Conservation (phyloP, 495 filamentous ascomycete genomes). For the Penicillium antarcticum region DNA sequence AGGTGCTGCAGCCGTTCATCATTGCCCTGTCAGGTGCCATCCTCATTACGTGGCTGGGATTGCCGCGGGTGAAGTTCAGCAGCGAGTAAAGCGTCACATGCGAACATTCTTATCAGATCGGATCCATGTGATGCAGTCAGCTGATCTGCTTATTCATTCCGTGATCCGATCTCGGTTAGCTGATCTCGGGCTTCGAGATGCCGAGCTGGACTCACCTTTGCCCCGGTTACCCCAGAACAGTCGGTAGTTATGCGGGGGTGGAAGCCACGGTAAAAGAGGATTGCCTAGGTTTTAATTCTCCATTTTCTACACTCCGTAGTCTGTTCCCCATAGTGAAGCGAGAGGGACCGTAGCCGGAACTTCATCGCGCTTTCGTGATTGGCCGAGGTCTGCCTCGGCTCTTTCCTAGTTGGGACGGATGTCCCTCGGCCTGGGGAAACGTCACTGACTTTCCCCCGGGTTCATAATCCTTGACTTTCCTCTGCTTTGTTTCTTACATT, state of each 20-base stretch:
- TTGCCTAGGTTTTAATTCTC: too few relatives aligned
- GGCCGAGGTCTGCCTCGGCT: background rate
- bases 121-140: background rate
- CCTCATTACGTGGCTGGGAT: conserved; percentile 51
- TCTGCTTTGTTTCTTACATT: background rate
- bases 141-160: too few relatives aligned
- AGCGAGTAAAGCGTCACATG: conserved; percentile 13
- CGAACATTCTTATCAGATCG: conserved; percentile 12
- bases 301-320: too few relatives aligned
- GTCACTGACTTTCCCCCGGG: background rate
- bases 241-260: background rate
- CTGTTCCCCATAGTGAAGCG: too few relatives aligned
- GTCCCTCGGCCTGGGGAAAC: conserved; percentile 4
- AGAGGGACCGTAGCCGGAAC: background rate
- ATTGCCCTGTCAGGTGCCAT: conserved; percentile 62
- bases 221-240: conserved; percentile 1
- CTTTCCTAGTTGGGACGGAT: background rate
- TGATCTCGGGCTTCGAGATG: conserved; percentile 1
- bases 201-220: background rate
- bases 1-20: conserved; percentile 74
- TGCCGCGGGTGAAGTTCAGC: conserved; percentile 31
- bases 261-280: too few relatives aligned
- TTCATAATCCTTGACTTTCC: conserved; percentile 17
- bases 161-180: background rate
- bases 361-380: background rate